Percentiles rank a stretch among this genome's conserved stretches.
Conservation (phyloP, 495 filamentous ascomycete species). For the Lepidopterella palustris region DNA sequence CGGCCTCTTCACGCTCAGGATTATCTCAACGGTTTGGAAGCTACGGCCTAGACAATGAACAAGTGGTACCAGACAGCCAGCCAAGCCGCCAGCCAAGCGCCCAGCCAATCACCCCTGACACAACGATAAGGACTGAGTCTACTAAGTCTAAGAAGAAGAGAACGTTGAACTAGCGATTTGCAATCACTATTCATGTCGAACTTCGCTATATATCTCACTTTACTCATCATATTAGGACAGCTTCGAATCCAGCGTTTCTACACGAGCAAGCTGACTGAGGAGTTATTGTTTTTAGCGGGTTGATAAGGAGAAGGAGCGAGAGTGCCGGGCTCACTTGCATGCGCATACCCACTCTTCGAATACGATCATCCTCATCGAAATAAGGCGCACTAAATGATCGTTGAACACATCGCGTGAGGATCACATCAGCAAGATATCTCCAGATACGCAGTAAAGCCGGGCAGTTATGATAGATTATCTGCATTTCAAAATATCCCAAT, state of each 20-base stretch:
- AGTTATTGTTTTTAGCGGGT: too few species aligned
- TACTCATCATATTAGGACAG: too few species aligned
- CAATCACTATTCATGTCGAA: too few species aligned
- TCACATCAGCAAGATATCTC: not conserved
- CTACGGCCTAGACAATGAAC: conserved; percentile 11
- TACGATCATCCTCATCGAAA: not conserved
- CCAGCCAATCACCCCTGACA: not conserved
- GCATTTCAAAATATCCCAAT: not conserved
- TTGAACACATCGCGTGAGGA: not conserved
- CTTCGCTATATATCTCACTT: too few species aligned
- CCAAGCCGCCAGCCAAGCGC: conserved; percentile 1
- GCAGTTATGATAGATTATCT: not conserved
- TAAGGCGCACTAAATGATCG: not conserved
- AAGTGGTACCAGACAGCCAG: conserved; percentile 9
- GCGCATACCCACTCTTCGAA: not conserved
- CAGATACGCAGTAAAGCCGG: not conserved
- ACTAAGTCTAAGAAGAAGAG: not conserved
- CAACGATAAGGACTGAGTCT: not conserved
- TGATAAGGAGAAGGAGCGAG: not conserved
- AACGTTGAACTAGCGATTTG: not conserved
- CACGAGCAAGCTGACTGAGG: too few species aligned
- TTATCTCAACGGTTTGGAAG: conserved; percentile 9
- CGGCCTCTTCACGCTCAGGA: conserved; percentile 14
- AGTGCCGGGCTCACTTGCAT: not conserved
- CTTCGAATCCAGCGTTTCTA: too few species aligned